Base-by-base conservation (phyloP, 176 grass and related monocot species). In the Oryza coarctata region DNA sequence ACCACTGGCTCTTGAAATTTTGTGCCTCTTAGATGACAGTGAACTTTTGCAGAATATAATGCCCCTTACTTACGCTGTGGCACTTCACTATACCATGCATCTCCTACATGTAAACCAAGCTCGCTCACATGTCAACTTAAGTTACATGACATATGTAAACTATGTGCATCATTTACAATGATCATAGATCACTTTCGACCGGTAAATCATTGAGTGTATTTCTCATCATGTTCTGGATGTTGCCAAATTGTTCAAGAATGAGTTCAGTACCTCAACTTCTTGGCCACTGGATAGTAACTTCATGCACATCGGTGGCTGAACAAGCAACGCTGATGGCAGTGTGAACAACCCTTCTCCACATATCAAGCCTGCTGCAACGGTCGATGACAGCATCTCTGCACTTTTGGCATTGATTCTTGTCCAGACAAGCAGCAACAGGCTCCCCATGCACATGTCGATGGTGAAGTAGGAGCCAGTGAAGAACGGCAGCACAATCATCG, bases 221-320 rank as follows among this genome's bases (percentile, higher is more conserved):
- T 22, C 50, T 55, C 20, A 55, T 55, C 50, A 55, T 55, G 50
- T 55, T 55, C 50, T 55, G 50, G 50, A n/a, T 76, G 71, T 83
- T 8, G 6, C 71, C 34, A 81, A 76, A 2, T 2, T 71, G 55
- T 32, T 43, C 55, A 89, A 35, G 44, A 86, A 89, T 1, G 78
- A 43, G 66, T 85, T 22, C 17, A 76, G 73, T 8, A 57, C 35
- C 28, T 31, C 32, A 5, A 83, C 40, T 26, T 80, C 11, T 70
- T 83, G 18, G 75, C 85, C 80, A 64, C 80, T 65, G 0, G 70
- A 25, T 34, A 90, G 33, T 57, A 90, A 90, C 64, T 75, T 87
- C 89, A 90, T 90, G 76, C 89, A 90, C 26, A 90, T 90, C 6
- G 89, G 89, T 71, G 89, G 89, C 1, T 76, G 10, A 41, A 90